These are phyloP conservation scores for Penicillium arizonense DNA, from an alignment of 495 filamentous ascomycete genomes.

Conservation along the genomic window DNA sequence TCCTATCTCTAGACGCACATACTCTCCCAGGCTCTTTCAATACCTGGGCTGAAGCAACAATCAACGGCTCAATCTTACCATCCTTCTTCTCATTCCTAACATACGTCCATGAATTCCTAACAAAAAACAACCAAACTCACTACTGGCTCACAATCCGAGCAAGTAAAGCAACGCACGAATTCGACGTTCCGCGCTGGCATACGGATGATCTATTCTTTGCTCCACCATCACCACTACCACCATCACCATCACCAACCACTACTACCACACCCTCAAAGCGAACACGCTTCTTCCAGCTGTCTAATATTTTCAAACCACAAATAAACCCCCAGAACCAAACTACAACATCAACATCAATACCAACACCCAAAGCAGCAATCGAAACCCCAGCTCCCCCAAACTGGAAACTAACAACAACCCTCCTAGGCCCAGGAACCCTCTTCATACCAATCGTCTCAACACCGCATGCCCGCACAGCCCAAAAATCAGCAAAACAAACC, in stretches of 20 bases:
- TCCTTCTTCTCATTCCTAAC: constrained; percentile 20
- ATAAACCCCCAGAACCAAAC: background rate
- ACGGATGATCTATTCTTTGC: constrained; percentile 28
- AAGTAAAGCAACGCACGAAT: constrained; percentile 14
- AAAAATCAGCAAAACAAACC: constrained; percentile 8
- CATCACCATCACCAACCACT: background rate
- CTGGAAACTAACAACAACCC: constrained; percentile 28
- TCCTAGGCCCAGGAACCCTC: constrained; percentile 25
- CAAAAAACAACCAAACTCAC: constrained; percentile 14
- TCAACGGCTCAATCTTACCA: constrained; percentile 14
- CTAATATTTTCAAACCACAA: background rate
- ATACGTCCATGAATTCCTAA: constrained; percentile 19
- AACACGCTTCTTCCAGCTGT: background rate
- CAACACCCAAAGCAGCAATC: background rate
- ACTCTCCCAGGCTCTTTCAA: constrained; percentile 21
- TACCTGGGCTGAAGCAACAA: constrained; percentile 19
- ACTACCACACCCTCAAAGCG: background rate
- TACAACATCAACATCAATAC: background rate
- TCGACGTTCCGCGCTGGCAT: constrained; percentile 24
- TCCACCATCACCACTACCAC: background rate
- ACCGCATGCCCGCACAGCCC: constrained; percentile 8
- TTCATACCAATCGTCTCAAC: constrained; percentile 12
- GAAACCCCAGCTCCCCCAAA: constrained; percentile 15
- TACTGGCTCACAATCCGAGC: constrained; percentile 27
- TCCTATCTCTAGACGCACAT: constrained; percentile 14